phyloP scores from a whole-genome alignment of 2,329 filamentous ascomycete species.

The Escovopsis weberi region DNA sequence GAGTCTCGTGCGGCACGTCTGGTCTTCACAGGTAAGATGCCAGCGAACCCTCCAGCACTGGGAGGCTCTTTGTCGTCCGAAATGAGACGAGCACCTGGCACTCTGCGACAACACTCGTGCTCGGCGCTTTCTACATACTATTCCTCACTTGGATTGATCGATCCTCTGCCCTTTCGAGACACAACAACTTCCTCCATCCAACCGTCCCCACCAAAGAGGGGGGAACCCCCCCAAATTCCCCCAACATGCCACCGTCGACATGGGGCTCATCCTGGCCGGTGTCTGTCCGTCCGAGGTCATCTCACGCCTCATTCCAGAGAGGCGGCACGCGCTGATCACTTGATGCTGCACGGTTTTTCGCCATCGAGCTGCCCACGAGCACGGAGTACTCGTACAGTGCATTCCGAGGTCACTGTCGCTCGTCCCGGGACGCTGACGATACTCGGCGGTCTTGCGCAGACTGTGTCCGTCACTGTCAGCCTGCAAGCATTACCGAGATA shows the following conservation, averaged over 20 bases:
- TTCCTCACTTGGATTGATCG: too few species aligned
- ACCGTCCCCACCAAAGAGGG: neutral
- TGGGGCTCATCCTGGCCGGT: neutral
- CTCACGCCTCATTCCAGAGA: conserved; percentile 4
- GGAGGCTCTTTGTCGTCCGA: neutral
- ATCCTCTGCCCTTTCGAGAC: too few species aligned
- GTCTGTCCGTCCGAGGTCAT: neutral
- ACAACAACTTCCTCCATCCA: neutral
- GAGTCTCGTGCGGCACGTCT: too few species aligned
- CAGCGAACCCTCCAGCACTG: too few species aligned
- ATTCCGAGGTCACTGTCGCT: neutral
- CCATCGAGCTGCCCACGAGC: neutral
- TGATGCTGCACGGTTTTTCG: conserved; percentile 3
- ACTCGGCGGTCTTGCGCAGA: too few species aligned
- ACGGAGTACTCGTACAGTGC: too few species aligned
- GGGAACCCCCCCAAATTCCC: neutral
- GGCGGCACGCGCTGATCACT: conserved; percentile 4
- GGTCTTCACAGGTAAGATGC: too few species aligned
- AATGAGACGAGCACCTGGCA: neutral
- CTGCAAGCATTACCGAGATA: too few species aligned
- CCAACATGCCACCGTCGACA: neutral
- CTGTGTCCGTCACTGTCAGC: too few species aligned
- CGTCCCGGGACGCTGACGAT: too few species aligned
- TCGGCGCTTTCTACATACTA: too few species aligned
- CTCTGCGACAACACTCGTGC: neutral